Base-by-base conservation (phyloP, 164 flowering plant species). In the Magnolia changhungtana region DNA sequence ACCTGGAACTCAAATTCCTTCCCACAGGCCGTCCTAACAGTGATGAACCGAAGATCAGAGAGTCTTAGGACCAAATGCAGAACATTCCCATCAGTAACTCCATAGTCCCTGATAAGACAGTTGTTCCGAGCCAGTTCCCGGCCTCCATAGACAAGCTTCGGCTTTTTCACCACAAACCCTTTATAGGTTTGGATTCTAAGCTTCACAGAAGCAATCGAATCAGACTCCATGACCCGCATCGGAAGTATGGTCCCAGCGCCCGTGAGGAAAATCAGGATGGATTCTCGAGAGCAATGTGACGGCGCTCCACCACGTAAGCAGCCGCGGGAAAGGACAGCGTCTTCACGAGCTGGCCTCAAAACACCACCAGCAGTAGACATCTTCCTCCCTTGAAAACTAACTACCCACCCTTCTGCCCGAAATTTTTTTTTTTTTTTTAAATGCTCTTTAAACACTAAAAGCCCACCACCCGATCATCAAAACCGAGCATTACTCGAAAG, bases 141-240 rank as follows among this genome's bases (percentile, higher is more conserved):
- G 51, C 92, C 94, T 27, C 82, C 86, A 67, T 59, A 90, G 58
- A 90, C 89, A 8, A 92, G 77, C 80, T 85, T 92, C 81, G 89
- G 95, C 68, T 84, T 89, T 82, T 85, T 89, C 64, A 86, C 90
- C 65, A 87, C 87, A 81, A 89, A 89, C 74, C 93, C 91, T 76
- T 89, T 83, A 75, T 82, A 88, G 49, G 81, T 82, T 74, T 92
- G 97, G 66, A 92, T 89, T 78, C 89, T 80, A 2, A 90, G 87
- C 77, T 90, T 92, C 75, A 92, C 93, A 0, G 89, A 84, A 2
- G 89, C 95, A 63, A 92, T 90, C 6, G 92, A 90, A 79, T 92
- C 95, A 5, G 93, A 89, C 86, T 90, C 93, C 83, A 85, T 78
- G 2, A 92, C 87, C 21, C 88, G 81, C 85, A 92, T 82, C 3